These are phyloP conservation scores for Flaveria ramosissima DNA, from an alignment of 129 eudicot species.

Conservation along the genomic window DNA sequence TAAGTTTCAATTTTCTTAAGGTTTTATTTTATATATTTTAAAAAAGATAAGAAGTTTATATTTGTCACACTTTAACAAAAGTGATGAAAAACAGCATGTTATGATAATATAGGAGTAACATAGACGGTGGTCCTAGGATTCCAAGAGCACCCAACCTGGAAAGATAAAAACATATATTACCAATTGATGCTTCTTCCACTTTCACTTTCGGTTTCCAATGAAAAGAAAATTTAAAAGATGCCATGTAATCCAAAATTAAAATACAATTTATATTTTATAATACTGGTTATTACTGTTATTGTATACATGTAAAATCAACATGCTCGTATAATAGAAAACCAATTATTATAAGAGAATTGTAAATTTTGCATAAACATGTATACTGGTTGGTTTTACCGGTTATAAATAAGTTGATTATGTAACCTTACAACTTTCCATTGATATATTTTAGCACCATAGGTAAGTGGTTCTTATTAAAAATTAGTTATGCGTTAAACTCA, in stretches of 20 bases:
- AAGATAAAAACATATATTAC: slow-evolving; percentile 25
- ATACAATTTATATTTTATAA: not conserved
- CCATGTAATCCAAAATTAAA: slow-evolving; percentile 2
- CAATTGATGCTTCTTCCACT: slow-evolving; percentile 35
- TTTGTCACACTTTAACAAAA: slow-evolving; percentile 6
- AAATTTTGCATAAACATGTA: too few species aligned
- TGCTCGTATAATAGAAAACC: too few species aligned
- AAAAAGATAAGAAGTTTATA: not conserved
- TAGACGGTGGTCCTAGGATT: slow-evolving; percentile 38
- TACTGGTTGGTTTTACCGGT: too few species aligned
- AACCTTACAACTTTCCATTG: too few species aligned
- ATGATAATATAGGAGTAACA: slow-evolving; percentile 6
- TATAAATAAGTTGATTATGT: too few species aligned
- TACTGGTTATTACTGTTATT: not conserved
- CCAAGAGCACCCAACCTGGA: slow-evolving; percentile 39
- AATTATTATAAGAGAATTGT: too few species aligned
- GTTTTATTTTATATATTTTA: not conserved
- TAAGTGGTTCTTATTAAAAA: too few species aligned
- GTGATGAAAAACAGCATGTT: slow-evolving; percentile 10
- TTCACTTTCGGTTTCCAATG: slow-evolving; percentile 12
- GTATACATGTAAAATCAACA: too few species aligned
- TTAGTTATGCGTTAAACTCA: too few species aligned
- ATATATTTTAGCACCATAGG: too few species aligned
- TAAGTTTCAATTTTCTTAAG: not conserved
- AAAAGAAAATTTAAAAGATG: not conserved